Evolutionary conservation across 306 rosid species (phyloP).

Genomic region (Pyrus betulifolia): DNA sequence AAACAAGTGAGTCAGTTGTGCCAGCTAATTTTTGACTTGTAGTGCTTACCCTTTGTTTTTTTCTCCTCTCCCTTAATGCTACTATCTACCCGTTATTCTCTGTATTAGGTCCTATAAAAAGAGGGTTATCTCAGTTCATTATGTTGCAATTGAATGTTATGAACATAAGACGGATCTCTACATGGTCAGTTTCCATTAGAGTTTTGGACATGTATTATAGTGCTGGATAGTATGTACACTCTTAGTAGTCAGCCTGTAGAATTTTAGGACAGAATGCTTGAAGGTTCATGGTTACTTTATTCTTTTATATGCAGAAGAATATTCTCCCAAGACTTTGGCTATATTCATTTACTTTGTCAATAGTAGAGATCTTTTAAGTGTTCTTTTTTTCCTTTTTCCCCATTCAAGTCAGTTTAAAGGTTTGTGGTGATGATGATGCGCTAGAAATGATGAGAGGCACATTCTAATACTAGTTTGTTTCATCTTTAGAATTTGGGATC

Average conservation of each 20-base stretch:
- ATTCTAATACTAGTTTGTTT: neutral
- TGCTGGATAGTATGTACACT: neutral
- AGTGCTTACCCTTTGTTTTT: neutral
- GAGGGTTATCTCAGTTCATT: neutral
- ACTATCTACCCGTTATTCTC: neutral
- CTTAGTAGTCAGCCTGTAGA: neutral
- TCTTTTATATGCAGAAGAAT: neutral
- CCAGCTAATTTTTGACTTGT: neutral
- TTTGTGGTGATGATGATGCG: neutral
- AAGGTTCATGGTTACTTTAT: neutral
- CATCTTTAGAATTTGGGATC: neutral
- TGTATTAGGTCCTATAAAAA: neutral
- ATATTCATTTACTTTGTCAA: neutral
- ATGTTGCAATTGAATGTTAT: neutral
- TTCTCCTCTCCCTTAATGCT: neutral
- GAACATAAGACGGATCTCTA: neutral
- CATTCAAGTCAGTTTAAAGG: neutral
- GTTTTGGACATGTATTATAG: neutral
- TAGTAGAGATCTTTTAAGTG: neutral
- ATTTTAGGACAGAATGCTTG: neutral
- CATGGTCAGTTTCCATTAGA: neutral
- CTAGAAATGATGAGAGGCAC: neutral
- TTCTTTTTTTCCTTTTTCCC: neutral
- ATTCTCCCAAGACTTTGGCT: neutral
- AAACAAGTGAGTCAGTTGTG: conserved; percentile 66